phyloP scores from a whole-genome alignment of 2,329 filamentous ascomycete genomes.

The Monilinia polystroma region DNA sequence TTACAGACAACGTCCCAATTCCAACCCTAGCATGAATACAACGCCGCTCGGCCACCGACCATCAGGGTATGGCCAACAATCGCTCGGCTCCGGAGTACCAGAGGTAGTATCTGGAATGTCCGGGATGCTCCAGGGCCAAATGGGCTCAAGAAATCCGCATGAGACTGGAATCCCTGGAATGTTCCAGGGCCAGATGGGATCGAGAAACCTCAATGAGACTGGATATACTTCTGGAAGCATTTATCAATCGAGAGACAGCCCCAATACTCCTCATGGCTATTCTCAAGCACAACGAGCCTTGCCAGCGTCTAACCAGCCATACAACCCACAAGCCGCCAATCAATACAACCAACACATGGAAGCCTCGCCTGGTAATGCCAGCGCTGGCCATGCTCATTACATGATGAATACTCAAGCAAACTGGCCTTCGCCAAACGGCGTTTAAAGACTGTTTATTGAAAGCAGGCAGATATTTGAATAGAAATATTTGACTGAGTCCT shows the following conservation, averaged over 20 bases:
- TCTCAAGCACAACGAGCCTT: conserved; percentile 22
- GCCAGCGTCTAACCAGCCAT: conserved; percentile 1
- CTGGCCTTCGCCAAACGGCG: conserved; percentile 36
- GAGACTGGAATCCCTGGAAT: conserved; percentile 15
- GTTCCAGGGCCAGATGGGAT: conserved; percentile 14
- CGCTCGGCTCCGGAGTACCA: conserved; percentile 7
- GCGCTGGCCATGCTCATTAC: conserved; percentile 38
- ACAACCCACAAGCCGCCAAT: conserved; percentile 6
- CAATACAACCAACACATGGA: conserved; percentile 11
- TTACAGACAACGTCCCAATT: conserved; percentile 33
- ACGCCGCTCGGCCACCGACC: conserved; percentile 29
- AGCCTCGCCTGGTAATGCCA: conserved; percentile 33
- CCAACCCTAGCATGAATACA: conserved; percentile 32
- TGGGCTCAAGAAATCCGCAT: conserved; percentile 1
- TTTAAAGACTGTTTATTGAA: background rate
- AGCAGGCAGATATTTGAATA: too few species aligned
- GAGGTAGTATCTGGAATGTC: conserved; percentile 11
- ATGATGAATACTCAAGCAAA: conserved; percentile 32
- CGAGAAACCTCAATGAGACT: conserved; percentile 6
- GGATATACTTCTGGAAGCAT: background rate
- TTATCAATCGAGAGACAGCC: conserved; percentile 20
- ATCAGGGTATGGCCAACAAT: conserved; percentile 30
- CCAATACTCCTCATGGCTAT: conserved; percentile 28
- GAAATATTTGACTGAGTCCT: background rate
- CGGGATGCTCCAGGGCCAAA: conserved; percentile 11